Conservation (phyloP, 1,284 basidiomycete species). For the Afroboletus lepidellus region DNA sequence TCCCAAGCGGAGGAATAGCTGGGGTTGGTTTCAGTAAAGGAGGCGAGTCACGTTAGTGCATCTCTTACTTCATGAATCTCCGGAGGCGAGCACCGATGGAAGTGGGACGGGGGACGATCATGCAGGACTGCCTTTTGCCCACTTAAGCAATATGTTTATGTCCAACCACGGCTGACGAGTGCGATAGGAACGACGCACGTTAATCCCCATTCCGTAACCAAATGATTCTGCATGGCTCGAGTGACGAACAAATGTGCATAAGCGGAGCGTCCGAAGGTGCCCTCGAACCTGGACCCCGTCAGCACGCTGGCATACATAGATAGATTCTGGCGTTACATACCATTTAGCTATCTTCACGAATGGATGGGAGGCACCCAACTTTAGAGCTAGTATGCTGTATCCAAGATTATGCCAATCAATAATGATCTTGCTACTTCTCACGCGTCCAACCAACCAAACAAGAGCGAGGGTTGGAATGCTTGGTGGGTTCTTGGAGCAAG, state of each 20-base stretch:
- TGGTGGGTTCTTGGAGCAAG: conserved; percentile 79
- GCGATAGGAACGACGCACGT: conserved; percentile 48
- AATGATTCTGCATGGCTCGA: conserved; percentile 74
- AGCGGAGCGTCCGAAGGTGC: conserved; percentile 73
- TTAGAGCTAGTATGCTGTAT: conserved; percentile 88
- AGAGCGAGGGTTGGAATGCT: conserved; percentile 92
- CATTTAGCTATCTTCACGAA: conserved; percentile 75
- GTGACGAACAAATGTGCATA: conserved; percentile 96
- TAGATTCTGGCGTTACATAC: conserved; percentile 41
- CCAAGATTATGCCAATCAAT: conserved; percentile 99
- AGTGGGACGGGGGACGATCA: conserved; percentile 84
- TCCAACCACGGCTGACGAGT: conserved; percentile 8
- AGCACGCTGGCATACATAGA: neutral
- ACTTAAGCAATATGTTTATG: conserved; percentile 42
- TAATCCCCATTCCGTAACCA: conserved; percentile 76
- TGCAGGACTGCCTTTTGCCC: conserved; percentile 79
- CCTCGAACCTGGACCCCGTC: conserved; percentile 67
- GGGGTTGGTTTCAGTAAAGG: conserved; percentile 18
- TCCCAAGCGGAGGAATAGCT: conserved; percentile 60
- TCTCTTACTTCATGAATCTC: conserved; percentile 70
- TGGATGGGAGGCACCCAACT: conserved; percentile 63
- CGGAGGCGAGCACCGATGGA: conserved; percentile 65
- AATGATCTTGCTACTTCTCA: conserved; percentile 80
- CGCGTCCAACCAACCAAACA: conserved; percentile 69
- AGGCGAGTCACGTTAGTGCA: conserved; percentile 3